These are phyloP conservation scores for Sporodiniella umbellata DNA, from an alignment of 371 early-diverging fungal genomes.

Conservation along the genomic window DNA sequence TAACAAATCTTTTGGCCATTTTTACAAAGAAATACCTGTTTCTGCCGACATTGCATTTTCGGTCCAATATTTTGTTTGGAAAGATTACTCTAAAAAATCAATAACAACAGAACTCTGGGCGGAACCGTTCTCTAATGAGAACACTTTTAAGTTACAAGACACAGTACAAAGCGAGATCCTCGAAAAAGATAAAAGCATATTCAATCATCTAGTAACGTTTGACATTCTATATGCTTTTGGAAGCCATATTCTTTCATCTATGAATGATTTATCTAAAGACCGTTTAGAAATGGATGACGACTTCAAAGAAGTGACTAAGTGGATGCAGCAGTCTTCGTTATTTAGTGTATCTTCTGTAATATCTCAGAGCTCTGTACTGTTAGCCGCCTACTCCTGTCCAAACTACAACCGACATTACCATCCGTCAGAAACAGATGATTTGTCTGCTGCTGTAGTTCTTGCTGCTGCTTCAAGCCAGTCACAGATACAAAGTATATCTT, in stretches of 20 bases:
- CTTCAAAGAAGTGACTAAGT: slow-evolving; percentile 14
- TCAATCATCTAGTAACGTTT: slow-evolving; percentile 67
- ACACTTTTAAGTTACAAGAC: slow-evolving; percentile 15
- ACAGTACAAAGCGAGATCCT: slow-evolving; percentile 33
- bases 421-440: background rate
- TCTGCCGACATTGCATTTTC: slow-evolving; percentile 29
- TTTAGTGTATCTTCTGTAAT: slow-evolving; percentile 45
- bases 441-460: background rate
- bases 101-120: slow-evolving; percentile 73
- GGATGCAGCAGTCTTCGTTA: slow-evolving; percentile 18
- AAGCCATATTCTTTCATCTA: slow-evolving; percentile 8
- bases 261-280: slow-evolving; percentile 1
- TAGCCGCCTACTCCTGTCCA: slow-evolving; percentile 43
- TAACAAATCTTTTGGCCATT: slow-evolving; percentile 47
- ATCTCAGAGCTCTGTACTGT: slow-evolving; percentile 28
- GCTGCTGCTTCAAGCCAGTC: background rate
- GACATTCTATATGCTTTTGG: slow-evolving; percentile 67
- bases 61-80: slow-evolving; percentile 63
- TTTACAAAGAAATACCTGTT: slow-evolving; percentile 57
- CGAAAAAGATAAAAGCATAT: slow-evolving; percentile 48
- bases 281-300: slow-evolving; percentile 12
- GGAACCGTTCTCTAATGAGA: slow-evolving; percentile 51
- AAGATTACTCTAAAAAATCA: slow-evolving; percentile 44
- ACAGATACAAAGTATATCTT: background rate
- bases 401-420: slow-evolving; percentile 21